Evolutionary conservation across 768 basidiomycete species (phyloP).

Genomic region (Lentinula sp.): DNA sequence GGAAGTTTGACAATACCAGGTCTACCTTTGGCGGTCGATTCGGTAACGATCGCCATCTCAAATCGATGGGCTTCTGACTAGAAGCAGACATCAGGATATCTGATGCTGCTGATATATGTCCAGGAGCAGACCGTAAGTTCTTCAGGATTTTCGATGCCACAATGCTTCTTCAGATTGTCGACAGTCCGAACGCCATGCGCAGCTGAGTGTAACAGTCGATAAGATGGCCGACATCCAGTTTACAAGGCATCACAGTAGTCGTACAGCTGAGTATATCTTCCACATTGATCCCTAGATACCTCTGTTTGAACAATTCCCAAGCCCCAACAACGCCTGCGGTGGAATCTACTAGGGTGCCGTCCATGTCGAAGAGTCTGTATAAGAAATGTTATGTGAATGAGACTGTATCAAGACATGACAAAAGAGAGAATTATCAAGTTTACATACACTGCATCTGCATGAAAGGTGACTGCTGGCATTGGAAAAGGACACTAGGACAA

Average conservation of each 20-base stretch:
- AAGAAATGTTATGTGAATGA: not conserved
- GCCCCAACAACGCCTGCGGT: constrained; percentile 78
- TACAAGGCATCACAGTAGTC: constrained; percentile 15
- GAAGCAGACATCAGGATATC: not conserved
- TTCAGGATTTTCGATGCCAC: constrained; percentile 60
- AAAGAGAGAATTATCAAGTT: not conserved
- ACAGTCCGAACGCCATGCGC: constrained; percentile 81
- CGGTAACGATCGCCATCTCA: constrained; percentile 70
- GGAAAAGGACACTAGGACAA: not conserved
- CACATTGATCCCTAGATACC: constrained; percentile 63
- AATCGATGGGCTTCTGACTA: constrained; percentile 73
- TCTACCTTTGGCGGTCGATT: constrained; percentile 46
- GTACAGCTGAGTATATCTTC: constrained; percentile 56
- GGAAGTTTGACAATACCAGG: constrained; percentile 66
- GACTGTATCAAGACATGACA: not conserved
- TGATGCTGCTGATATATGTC: not conserved
- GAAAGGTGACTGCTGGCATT: constrained; percentile 27
- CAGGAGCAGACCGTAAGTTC: constrained; percentile 53
- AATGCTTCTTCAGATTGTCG: constrained; percentile 72
- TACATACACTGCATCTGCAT: constrained; percentile 34
- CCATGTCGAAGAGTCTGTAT: constrained; percentile 73
- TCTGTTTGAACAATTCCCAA: constrained; percentile 70
- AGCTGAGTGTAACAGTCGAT: constrained; percentile 27
- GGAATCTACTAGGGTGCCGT: constrained; percentile 78
- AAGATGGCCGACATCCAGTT: not conserved